Conservation (phyloP, 805 yeast genomes). For the Yamadazyma philogaea region DNA sequence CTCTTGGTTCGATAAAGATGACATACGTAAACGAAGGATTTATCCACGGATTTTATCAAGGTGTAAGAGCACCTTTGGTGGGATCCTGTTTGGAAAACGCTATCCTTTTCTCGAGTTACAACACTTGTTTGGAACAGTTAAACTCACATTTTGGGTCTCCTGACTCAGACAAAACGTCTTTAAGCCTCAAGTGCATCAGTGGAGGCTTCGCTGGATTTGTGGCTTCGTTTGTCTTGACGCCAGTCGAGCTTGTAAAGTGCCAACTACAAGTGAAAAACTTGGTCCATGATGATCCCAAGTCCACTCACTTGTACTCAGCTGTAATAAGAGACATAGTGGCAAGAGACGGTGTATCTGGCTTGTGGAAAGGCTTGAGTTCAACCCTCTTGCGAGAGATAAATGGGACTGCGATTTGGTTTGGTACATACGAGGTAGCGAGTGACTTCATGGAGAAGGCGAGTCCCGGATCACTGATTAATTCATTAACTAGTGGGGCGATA, state of each 20-base stretch:
- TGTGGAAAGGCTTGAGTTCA: conserved; percentile 86
- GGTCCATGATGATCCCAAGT: conserved; percentile 19
- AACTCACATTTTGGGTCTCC: conserved; percentile 23
- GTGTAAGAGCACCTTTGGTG: conserved; percentile 74
- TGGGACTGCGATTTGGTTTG: conserved; percentile 94
- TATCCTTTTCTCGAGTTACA: conserved; percentile 67
- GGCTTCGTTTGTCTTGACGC: conserved; percentile 82
- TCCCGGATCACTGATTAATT: conserved; percentile 38
- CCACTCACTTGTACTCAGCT: conserved; percentile 29
- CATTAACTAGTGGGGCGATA: conserved; percentile 70
- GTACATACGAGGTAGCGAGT: conserved; percentile 67
- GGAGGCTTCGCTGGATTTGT: conserved; percentile 83
- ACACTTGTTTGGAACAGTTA: conserved; percentile 34
- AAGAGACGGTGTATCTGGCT: conserved; percentile 61
- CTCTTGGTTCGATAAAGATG: conserved; percentile 60
- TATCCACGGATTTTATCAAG: conserved; percentile 70
- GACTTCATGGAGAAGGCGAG: conserved; percentile 36
- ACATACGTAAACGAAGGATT: conserved; percentile 69
- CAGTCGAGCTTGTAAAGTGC: conserved; percentile 89
- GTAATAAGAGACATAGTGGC: conserved; percentile 37
- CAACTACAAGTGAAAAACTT: conserved; percentile 66
- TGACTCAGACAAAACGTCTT: neutral
- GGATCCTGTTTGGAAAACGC: conserved; percentile 94
- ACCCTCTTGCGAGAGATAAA: conserved; percentile 80
- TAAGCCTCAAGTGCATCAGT: conserved; percentile 45